Evolutionary conservation across 371 early-diverging fungal genomes (phyloP).

Genomic region (Sporodiniella umbellata): DNA sequence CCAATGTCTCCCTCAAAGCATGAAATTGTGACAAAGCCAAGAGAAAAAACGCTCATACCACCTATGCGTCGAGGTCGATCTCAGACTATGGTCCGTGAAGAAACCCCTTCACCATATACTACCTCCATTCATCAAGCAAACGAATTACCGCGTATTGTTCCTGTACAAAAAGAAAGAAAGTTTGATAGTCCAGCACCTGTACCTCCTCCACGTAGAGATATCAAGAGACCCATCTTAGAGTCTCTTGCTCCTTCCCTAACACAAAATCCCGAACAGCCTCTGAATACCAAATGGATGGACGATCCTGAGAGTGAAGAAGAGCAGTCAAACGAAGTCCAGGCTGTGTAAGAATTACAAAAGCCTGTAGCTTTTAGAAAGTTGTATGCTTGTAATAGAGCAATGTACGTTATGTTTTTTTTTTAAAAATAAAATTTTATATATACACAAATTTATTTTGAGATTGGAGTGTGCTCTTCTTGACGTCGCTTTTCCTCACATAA

Average conservation of each 20-base stretch:
- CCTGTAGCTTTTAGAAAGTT: background rate
- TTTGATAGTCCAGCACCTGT: background rate
- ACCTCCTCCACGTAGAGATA: background rate
- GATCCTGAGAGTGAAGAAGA: conserved; percentile 29
- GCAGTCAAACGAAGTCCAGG: conserved; percentile 7
- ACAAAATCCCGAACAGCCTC: background rate
- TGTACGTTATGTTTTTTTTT: conserved; percentile 2
- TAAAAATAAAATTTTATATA: background rate
- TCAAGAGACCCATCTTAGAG: background rate
- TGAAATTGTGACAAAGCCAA: background rate
- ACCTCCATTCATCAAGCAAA: conserved; percentile 15
- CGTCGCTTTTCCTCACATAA: conserved; percentile 33
- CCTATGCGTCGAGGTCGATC: conserved; percentile 18
- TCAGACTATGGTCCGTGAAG: conserved; percentile 13
- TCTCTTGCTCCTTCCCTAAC: background rate
- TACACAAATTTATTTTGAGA: background rate
- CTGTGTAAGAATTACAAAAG: background rate
- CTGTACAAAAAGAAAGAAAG: conserved; percentile 1
- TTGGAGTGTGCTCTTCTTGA: conserved; percentile 24
- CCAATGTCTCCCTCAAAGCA: conserved; percentile 1
- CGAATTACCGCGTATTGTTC: conserved; percentile 17
- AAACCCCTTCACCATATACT: conserved; percentile 11
- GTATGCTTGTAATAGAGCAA: background rate
- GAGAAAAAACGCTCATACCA: background rate
- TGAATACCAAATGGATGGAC: conserved; percentile 34